Evolutionary conservation across 164 flowering plant species (phyloP).

Genomic region (Berberis thunbergii): DNA sequence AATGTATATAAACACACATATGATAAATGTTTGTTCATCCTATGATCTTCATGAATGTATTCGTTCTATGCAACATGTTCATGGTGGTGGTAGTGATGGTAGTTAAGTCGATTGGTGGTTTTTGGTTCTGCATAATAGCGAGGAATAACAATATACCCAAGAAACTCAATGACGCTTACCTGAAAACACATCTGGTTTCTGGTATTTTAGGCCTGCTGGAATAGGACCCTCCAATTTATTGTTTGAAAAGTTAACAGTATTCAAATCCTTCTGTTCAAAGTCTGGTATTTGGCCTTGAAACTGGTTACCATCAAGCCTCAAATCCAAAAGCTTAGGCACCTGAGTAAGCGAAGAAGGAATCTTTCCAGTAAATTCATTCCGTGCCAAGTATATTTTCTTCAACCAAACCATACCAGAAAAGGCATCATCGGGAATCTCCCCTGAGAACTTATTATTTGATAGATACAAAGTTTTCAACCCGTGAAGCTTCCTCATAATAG

Average conservation of each 20-base stretch:
- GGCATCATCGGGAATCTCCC: constrained; percentile 39
- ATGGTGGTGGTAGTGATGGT: too few species aligned
- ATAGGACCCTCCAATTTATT: constrained; percentile 55
- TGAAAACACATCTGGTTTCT: constrained; percentile 22
- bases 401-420: constrained; percentile 44
- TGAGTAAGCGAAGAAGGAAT: constrained; percentile 43
- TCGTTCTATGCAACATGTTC: too few species aligned
- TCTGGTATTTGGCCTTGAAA: constrained; percentile 55
- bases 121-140: too few species aligned
- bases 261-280: constrained; percentile 26
- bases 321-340: constrained; percentile 32
- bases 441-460: constrained; percentile 47
- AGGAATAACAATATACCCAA: too few species aligned
- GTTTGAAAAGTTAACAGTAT: constrained; percentile 28
- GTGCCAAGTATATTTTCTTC: constrained; percentile 34
- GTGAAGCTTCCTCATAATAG: constrained; percentile 28
- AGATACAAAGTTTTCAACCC: constrained; percentile 33
- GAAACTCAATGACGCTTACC: constrained; percentile 26
- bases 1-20: too few species aligned
- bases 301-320: constrained; percentile 43
- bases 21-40: too few species aligned
- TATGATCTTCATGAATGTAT: too few species aligned
- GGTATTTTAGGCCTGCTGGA: constrained; percentile 29
- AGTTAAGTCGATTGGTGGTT: too few species aligned
- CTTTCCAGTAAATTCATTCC: constrained; percentile 40